Percentiles rank a stretch among this genome's conserved stretches.
These are phyloP conservation scores for Colletotrichum navitas DNA, from an alignment of 2,329 filamentous ascomycete species.

Conservation along the genomic window DNA sequence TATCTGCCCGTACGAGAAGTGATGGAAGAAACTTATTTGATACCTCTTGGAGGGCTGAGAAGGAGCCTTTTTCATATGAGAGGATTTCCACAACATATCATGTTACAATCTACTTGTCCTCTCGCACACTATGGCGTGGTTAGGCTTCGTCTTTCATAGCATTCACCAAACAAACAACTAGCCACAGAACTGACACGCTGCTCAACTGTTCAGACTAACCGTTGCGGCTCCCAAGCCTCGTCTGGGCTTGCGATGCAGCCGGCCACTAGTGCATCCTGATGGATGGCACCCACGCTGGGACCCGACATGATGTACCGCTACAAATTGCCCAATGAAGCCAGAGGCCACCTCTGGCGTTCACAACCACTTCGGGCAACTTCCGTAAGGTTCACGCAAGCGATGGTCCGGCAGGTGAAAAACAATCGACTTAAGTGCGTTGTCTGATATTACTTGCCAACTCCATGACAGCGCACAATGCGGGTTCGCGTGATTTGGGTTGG, in stretches of 20 bases:
- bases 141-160: background rate
- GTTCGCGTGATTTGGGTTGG: too few species aligned
- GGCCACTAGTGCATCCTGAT: background rate
- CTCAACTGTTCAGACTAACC: background rate
- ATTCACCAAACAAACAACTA: background rate
- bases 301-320: background rate
- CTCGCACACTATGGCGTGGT: too few species aligned
- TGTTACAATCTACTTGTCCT: background rate
- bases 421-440: background rate
- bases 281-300: background rate
- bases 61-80: background rate
- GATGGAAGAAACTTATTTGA: background rate
- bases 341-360: background rate
- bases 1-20: background rate
- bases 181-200: background rate
- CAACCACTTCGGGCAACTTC: constrained; percentile 22
- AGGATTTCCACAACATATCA: background rate
- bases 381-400: background rate
- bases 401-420: background rate
- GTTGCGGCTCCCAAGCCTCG: background rate
- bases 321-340: background rate
- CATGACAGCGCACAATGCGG: background rate
- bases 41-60: too few species aligned
- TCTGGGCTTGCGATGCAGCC: background rate
- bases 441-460: background rate